Conservation (phyloP, 192 early-diverging fungal genomes). For the Phlyctochytrium bullatum region DNA sequence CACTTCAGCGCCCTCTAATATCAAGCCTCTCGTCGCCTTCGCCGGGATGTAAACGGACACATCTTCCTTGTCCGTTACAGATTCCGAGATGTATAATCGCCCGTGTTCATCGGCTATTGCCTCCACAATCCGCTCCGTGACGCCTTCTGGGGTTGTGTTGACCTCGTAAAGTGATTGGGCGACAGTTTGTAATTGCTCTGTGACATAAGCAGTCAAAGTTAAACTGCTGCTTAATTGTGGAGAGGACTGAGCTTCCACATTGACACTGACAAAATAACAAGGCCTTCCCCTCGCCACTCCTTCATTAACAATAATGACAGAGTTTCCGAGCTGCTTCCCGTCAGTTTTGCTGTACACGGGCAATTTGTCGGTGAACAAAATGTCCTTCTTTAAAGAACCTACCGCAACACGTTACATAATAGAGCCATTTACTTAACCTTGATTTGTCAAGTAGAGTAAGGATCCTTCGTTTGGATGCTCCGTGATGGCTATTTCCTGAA, state of each 20-base stretch:
- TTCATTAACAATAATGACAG: constrained; percentile 3
- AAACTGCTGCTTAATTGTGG: not conserved
- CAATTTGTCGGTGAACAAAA: constrained; percentile 16
- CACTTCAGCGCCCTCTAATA: not conserved
- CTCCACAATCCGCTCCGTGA: constrained; percentile 12
- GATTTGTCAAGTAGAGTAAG: not conserved
- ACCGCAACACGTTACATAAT: too few species aligned
- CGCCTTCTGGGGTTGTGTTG: not conserved
- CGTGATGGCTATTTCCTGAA: not conserved
- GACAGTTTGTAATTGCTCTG: constrained; percentile 10
- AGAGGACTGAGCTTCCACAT: constrained; percentile 2
- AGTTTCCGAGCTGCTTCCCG: constrained; percentile 6
- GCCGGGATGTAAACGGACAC: not conserved
- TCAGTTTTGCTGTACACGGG: not conserved
- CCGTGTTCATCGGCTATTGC: not conserved
- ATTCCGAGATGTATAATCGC: not conserved
- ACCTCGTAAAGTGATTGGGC: constrained; percentile 15
- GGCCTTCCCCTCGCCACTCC: constrained; percentile 1
- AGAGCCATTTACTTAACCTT: too few species aligned
- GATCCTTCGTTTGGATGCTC: not conserved
- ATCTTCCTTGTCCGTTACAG: not conserved
- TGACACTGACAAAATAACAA: constrained; percentile 20
- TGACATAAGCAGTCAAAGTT: constrained; percentile 14
- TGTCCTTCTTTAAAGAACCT: not conserved
- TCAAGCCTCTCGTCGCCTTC: not conserved